These are phyloP conservation scores for Phytophthora sojae DNA, from an alignment of 352 stramenopile species.

Conservation along the genomic window DNA sequence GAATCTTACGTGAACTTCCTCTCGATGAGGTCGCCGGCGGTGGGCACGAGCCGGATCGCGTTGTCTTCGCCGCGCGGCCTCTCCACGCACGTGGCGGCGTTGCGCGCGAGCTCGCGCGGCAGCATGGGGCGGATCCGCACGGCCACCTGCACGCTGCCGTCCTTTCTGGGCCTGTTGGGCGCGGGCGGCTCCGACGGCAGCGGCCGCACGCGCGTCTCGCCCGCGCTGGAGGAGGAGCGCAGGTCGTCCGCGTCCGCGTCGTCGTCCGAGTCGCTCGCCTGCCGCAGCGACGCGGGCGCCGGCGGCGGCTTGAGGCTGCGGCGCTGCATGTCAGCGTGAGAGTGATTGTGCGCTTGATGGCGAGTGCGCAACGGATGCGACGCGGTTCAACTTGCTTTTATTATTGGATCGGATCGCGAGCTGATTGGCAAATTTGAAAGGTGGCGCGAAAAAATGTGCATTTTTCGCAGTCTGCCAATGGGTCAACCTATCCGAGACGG, in stretches of 20 bases:
- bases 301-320: conserved; percentile 18
- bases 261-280: conserved; percentile 20
- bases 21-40: conserved; percentile 22
- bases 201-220: conserved; percentile 22
- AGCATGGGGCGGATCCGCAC: conserved; percentile 83
- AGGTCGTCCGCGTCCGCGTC: conserved; percentile 31
- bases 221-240: conserved; percentile 17
- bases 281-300: background rate
- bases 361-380: conserved; percentile 25
- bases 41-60: conserved; percentile 42
- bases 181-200: conserved; percentile 11
- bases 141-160: conserved; percentile 77
- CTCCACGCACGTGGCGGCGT: conserved; percentile 55
- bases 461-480: too few relatives aligned
- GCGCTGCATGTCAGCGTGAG: background rate
- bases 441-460: conserved; percentile 8
- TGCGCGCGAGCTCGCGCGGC: conserved; percentile 74
- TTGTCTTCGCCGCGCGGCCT: conserved; percentile 42
- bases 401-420: conserved; percentile 16
- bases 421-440: conserved; percentile 33
- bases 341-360: conserved; percentile 5
- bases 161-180: conserved; percentile 41
- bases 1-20: conserved; percentile 71
- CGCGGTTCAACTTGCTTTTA: conserved; percentile 26
- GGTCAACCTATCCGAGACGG: too few relatives aligned